Evolutionary conservation across 1,284 basidiomycete species (phyloP).

Genomic region (Boletus smithii): DNA sequence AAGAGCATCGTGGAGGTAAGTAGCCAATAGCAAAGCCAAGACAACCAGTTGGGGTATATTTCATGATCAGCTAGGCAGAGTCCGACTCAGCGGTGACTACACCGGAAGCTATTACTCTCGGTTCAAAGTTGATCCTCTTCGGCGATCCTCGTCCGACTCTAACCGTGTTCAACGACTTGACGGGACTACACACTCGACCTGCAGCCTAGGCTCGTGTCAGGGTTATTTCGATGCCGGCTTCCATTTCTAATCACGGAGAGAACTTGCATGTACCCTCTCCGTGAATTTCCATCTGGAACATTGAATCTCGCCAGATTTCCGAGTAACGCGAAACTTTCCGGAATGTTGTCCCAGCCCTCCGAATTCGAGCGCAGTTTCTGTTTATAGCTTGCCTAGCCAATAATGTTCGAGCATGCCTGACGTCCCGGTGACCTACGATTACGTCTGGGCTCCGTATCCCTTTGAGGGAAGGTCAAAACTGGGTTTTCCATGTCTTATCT

Average conservation of each 20-base stretch:
- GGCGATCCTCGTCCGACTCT: constrained; percentile 9
- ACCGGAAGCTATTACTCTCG: constrained; percentile 1
- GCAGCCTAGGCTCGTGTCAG: neutral
- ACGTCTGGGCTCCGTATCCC: too few relatives aligned
- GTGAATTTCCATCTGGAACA: neutral
- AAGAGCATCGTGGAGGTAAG: too few relatives aligned
- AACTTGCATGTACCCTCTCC: neutral
- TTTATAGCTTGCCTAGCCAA: neutral
- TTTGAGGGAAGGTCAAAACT: too few relatives aligned
- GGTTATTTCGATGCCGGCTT: neutral
- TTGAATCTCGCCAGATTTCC: neutral
- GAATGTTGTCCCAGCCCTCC: neutral
- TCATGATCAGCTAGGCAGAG: too few relatives aligned
- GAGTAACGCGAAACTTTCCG: neutral
- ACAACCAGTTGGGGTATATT: too few relatives aligned
- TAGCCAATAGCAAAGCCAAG: too few relatives aligned
- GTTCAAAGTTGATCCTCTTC: constrained; percentile 17
- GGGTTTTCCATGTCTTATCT: neutral
- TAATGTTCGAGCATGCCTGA: neutral
- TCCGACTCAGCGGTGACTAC: too few relatives aligned
- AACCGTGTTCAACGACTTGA: neutral
- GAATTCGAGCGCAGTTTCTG: neutral
- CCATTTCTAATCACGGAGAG: neutral
- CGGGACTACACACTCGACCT: neutral
- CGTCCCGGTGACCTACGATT: too few relatives aligned